Percentiles rank a stretch among this genome's conserved stretches.
Conservation (phyloP, 2,329 filamentous ascomycete species). For the Aspergillus pseudotamarii region DNA sequence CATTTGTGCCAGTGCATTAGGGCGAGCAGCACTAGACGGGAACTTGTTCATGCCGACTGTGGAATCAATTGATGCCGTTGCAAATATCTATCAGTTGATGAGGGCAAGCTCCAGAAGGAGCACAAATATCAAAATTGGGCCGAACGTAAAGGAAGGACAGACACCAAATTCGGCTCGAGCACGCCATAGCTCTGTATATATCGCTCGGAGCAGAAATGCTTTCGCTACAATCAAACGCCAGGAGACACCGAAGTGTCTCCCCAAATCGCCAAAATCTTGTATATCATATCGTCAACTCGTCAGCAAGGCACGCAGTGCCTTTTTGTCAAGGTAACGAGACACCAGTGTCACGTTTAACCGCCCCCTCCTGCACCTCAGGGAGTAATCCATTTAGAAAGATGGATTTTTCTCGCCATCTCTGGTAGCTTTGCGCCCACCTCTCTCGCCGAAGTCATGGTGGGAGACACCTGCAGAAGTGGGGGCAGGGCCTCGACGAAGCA, state of each 20-base stretch:
- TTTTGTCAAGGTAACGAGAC: conserved; percentile 3
- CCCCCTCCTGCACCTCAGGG: neutral
- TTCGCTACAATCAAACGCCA: conserved; percentile 1
- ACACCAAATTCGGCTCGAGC: neutral
- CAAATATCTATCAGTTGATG: neutral
- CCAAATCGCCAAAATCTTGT: neutral
- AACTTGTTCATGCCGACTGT: neutral
- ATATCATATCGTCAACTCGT: conserved; percentile 2
- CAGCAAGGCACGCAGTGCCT: conserved; percentile 1
- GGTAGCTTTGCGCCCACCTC: neutral
- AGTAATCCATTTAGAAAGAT: neutral
- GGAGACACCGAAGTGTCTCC: neutral
- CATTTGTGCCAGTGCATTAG: neutral
- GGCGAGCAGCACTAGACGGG: neutral
- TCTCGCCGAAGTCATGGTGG: conserved; percentile 4
- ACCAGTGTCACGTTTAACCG: neutral
- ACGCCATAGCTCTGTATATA: neutral
- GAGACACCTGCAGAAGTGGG: conserved; percentile 21
- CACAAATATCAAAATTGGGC: neutral
- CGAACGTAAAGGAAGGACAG: neutral
- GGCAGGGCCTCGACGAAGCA: conserved; percentile 24
- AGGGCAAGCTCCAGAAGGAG: neutral
- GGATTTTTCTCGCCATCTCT: neutral
- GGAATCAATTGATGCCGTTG: neutral
- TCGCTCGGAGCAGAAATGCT: neutral